Percentiles rank a stretch among this genome's conserved stretches.
Evolutionary conservation across 495 filamentous ascomycete species (phyloP).

Genomic region (Friedmanniomyces endolithicus): DNA sequence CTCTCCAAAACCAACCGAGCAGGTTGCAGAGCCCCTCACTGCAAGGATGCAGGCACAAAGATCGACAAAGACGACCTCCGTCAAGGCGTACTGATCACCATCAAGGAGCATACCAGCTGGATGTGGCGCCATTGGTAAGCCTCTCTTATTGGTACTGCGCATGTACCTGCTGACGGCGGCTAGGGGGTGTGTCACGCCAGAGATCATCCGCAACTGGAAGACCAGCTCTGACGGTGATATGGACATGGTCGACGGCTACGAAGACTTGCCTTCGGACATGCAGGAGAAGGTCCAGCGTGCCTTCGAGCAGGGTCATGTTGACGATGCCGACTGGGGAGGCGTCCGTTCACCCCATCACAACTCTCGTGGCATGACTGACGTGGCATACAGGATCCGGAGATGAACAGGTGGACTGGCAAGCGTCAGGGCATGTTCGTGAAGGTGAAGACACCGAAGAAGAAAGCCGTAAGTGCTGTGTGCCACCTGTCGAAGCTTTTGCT

Average conservation of each 20-base stretch:
- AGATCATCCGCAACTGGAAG: constrained; percentile 44
- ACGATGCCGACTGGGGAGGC: constrained; percentile 65
- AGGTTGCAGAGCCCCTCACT: constrained; percentile 53
- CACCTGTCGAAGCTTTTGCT: not conserved
- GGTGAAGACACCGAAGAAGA: constrained; percentile 31
- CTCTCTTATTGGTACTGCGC: not conserved
- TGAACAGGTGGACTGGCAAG: constrained; percentile 37
- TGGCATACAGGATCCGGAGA: constrained; percentile 46
- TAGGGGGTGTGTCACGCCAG: constrained; percentile 73
- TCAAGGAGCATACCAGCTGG: constrained; percentile 40
- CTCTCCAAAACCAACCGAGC: constrained; percentile 48
- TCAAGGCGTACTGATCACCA: constrained; percentile 52
- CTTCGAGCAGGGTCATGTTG: constrained; percentile 57
- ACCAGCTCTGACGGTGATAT: constrained; percentile 51
- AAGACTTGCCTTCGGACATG: constrained; percentile 49
- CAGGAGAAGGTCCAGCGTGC: constrained; percentile 52
- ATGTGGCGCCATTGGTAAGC: constrained; percentile 69
- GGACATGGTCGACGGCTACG: constrained; percentile 69
- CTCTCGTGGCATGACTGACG: constrained; percentile 14
- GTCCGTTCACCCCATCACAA: constrained; percentile 37
- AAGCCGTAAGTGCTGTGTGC: constrained; percentile 7
- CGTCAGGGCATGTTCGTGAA: constrained; percentile 14
- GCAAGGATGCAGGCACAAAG: constrained; percentile 51
- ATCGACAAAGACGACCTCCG: constrained; percentile 68
- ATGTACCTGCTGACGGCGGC: not conserved